Evolutionary conservation across 2,329 filamentous ascomycete genomes (phyloP).

Genomic region (Cladophialophora bantiana): DNA sequence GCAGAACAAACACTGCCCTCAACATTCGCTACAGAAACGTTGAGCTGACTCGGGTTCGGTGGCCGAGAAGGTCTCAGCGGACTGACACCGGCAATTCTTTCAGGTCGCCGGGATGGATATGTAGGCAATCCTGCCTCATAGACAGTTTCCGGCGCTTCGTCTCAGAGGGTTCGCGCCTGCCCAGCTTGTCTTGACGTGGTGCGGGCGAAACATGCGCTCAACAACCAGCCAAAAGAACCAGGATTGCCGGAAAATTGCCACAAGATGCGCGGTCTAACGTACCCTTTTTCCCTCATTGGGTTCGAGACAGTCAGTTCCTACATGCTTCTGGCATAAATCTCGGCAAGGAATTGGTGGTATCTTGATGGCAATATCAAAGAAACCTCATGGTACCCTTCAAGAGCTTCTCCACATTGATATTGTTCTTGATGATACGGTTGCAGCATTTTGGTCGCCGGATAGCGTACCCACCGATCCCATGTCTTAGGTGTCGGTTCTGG

Average conservation of each 20-base stretch:
- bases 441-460: not conserved
- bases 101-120: not conserved
- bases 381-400: not conserved
- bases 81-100: not conserved
- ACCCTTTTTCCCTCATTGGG: not conserved
- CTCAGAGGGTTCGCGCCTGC: not conserved
- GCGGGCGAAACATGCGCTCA: not conserved
- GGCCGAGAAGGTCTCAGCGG: not conserved
- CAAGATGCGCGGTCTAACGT: not conserved
- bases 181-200: not conserved
- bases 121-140: not conserved
- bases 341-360: not conserved
- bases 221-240: not conserved
- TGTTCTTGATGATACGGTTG: not conserved
- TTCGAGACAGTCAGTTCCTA: not conserved
- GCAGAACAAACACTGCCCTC: not conserved
- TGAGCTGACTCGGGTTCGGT: not conserved
- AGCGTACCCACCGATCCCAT: not conserved
- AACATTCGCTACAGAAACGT: not conserved
- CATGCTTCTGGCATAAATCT: not conserved
- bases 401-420: not conserved
- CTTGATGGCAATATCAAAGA: not conserved
- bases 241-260: not conserved
- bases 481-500: not conserved
- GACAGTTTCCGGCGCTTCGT: not conserved